These are phyloP conservation scores for Zygosaccharomyces sapae DNA, from an alignment of 1,139 yeast genomes.

Conservation along the genomic window DNA sequence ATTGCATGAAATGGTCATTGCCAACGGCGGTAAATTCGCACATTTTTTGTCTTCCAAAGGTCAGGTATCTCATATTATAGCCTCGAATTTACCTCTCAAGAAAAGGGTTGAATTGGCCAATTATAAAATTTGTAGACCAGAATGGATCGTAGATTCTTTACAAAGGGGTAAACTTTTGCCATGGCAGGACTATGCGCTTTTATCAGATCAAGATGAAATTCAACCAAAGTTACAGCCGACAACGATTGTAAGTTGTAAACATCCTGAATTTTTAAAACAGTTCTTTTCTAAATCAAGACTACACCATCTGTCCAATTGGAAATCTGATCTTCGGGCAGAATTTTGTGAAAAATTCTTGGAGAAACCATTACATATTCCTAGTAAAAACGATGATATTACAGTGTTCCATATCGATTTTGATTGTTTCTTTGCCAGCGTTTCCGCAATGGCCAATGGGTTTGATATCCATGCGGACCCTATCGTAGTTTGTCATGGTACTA, in stretches of 20 bases:
- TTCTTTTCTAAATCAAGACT: slow-evolving; percentile 80
- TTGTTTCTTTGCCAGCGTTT: slow-evolving; percentile 87
- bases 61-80: slow-evolving; percentile 78
- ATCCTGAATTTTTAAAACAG: slow-evolving; percentile 66
- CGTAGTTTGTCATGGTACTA: slow-evolving; percentile 78
- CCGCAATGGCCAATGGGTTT: slow-evolving; percentile 46
- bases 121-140: slow-evolving; percentile 73
- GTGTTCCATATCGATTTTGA: slow-evolving; percentile 88
- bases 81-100: slow-evolving; percentile 72
- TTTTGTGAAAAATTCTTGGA: slow-evolving; percentile 37
- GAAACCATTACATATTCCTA: slow-evolving; percentile 6
- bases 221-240: slow-evolving; percentile 11
- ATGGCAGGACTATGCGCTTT: slow-evolving; percentile 65
- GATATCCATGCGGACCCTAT: slow-evolving; percentile 60
- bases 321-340: slow-evolving; percentile 62
- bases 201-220: slow-evolving; percentile 48
- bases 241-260: slow-evolving; percentile 46
- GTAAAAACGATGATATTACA: slow-evolving; percentile 25
- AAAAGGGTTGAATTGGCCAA: slow-evolving; percentile 62
- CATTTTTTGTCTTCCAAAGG: slow-evolving; percentile 66
- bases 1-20: slow-evolving; percentile 63
- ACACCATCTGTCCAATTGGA: slow-evolving; percentile 87
- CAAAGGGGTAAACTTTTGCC: slow-evolving; percentile 46
- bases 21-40: slow-evolving; percentile 76
- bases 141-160: slow-evolving; percentile 74